Percentiles rank a stretch among this genome's conserved stretches.
Conservation (phyloP, 1,139 yeast genomes). For the Candida sp. region DNA sequence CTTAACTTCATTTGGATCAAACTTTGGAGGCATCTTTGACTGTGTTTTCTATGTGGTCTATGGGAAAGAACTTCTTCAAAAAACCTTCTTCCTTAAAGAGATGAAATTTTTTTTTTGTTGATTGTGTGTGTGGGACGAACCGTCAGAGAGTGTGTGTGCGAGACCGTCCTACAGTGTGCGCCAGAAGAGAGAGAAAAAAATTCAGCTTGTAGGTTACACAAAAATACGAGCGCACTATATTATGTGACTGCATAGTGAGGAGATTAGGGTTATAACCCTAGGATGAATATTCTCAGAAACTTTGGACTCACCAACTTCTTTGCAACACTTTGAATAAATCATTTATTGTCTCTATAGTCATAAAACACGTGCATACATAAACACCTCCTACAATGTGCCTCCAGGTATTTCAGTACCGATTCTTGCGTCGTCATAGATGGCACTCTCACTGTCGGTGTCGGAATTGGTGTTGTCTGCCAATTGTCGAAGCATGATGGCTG, state of each 20-base stretch:
- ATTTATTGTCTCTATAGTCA: neutral
- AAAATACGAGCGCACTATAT: neutral
- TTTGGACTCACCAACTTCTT: neutral
- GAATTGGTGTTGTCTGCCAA: conserved; percentile 50
- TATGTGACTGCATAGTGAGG: neutral
- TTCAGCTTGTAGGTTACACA: neutral
- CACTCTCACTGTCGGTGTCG: conserved; percentile 35
- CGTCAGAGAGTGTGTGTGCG: neutral
- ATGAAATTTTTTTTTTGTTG: conserved; percentile 13
- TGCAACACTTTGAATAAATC: no score
- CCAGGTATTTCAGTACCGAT: conserved; percentile 59
- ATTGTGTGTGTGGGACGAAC: neutral
- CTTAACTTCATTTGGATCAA: conserved; percentile 99
- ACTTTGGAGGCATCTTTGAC: conserved; percentile 86
- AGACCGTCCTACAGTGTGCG: neutral
- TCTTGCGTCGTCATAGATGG: conserved; percentile 43
- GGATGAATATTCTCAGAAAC: neutral
- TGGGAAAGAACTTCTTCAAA: conserved; percentile 6
- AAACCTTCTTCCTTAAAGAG: neutral
- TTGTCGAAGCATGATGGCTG: conserved; percentile 92
- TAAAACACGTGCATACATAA: neutral
- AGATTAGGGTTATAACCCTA: conserved; percentile 5
- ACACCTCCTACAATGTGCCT: conserved; percentile 41
- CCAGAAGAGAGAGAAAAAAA: neutral
- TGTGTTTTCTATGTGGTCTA: conserved; percentile 14